Percentiles rank a stretch among this genome's conserved stretches.
These are phyloP conservation scores for Botryotinia calthae DNA, from an alignment of 2,329 filamentous ascomycete species.

Conservation along the genomic window DNA sequence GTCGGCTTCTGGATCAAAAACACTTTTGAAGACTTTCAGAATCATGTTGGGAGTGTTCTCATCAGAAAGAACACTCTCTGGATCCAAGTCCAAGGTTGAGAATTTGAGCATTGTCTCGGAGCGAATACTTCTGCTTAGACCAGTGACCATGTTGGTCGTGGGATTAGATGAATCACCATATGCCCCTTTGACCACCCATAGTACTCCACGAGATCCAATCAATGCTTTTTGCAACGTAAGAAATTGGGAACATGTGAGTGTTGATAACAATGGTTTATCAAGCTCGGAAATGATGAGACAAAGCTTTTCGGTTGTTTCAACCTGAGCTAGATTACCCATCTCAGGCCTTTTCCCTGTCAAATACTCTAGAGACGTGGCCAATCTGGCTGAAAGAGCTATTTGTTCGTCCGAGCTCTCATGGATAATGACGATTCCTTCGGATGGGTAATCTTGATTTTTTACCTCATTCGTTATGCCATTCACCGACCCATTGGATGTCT, in stretches of 20 bases:
- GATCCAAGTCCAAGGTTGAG: constrained; percentile 18
- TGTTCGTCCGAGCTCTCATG: background rate
- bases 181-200: constrained; percentile 51
- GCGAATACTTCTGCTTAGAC: constrained; percentile 17
- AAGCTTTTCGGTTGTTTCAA: constrained; percentile 35
- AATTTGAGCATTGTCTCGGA: constrained; percentile 20
- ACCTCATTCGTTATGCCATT: background rate
- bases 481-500: background rate
- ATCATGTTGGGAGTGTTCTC: background rate
- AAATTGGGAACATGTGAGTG: constrained; percentile 45
- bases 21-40: background rate
- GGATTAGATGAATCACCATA: constrained; percentile 39
- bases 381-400: background rate
- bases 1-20: background rate
- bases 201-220: constrained; percentile 41
- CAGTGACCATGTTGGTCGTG: constrained; percentile 31
- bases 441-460: too few relatives aligned
- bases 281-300: constrained; percentile 51
- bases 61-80: background rate
- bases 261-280: constrained; percentile 40
- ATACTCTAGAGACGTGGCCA: constrained; percentile 4
- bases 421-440: background rate
- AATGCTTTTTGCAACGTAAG: constrained; percentile 44
- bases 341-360: constrained; percentile 10
- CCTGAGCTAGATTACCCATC: constrained; percentile 31